phyloP scores from a whole-genome alignment of 2,329 filamentous ascomycete genomes.

The Microdochium bolleyi region DNA sequence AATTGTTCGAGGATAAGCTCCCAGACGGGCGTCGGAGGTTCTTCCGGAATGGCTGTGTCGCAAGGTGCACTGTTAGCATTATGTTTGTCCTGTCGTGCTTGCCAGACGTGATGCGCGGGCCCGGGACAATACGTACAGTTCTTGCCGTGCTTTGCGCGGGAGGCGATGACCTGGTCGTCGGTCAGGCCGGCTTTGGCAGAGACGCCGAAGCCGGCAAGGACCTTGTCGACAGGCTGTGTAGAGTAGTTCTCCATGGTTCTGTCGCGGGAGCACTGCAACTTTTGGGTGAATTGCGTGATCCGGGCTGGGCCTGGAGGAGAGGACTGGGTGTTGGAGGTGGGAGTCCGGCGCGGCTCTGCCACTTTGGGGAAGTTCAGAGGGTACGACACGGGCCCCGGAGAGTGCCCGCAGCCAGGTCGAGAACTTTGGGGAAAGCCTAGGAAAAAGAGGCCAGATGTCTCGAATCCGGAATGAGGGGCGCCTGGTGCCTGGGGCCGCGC shows the following conservation, averaged over 20 bases:
- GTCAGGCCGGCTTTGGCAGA: conserved; percentile 46
- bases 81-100: too few species aligned
- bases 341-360: not conserved
- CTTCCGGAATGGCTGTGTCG: conserved; percentile 58
- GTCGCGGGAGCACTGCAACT: not conserved
- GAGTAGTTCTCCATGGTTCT: conserved; percentile 55
- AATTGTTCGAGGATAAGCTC: conserved; percentile 96
- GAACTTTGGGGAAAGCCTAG: not conserved
- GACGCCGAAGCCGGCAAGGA: conserved; percentile 51
- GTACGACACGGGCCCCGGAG: too few species aligned
- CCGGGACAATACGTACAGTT: conserved; percentile 46
- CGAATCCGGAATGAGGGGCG: not conserved
- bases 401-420: too few species aligned
- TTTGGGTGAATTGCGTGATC: not conserved
- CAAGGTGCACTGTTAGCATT: not conserved
- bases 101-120: not conserved
- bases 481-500: not conserved
- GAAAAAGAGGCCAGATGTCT: not conserved
- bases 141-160: conserved; percentile 52
- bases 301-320: not conserved
- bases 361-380: too few species aligned
- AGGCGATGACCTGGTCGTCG: conserved; percentile 47
- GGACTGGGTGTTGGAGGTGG: not conserved
- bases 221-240: conserved; percentile 46
- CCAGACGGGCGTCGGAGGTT: conserved; percentile 93